Conservation (phyloP, 2,329 filamentous ascomycete genomes). For the Colletotrichum phormii region DNA sequence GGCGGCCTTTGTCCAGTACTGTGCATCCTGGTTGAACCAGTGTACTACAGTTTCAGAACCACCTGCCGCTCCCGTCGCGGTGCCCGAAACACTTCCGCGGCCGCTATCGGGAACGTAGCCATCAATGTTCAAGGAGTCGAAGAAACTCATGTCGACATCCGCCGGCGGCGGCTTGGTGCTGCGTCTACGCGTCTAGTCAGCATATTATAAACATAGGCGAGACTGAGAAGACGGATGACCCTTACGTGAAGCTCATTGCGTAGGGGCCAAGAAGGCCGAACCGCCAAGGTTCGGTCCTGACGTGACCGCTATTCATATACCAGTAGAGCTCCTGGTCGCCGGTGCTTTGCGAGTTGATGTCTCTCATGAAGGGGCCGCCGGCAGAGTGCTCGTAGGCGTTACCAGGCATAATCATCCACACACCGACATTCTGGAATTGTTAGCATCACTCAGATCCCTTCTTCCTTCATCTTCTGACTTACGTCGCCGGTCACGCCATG, state of each 20-base stretch:
- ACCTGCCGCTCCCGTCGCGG: constrained; percentile 61
- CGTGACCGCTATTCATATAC: constrained; percentile 71
- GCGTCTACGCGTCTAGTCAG: constrained; percentile 46
- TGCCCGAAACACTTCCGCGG: constrained; percentile 66
- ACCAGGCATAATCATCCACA: constrained; percentile 60
- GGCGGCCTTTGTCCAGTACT: constrained; percentile 68
- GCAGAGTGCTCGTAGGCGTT: constrained; percentile 66
- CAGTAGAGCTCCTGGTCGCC: constrained; percentile 65
- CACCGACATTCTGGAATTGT: constrained; percentile 48
- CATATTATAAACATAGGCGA: background rate
- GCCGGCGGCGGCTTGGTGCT: constrained; percentile 54
- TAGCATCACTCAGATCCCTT: constrained; percentile 19
- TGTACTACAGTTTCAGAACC: constrained; percentile 65
- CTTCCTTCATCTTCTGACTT: constrained; percentile 41
- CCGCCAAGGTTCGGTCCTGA: constrained; percentile 65
- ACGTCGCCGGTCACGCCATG: constrained; percentile 54
- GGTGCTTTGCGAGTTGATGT: constrained; percentile 69
- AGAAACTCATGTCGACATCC: constrained; percentile 65
- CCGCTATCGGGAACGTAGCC: constrained; percentile 62
- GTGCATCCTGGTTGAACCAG: constrained; percentile 66
- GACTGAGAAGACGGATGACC: background rate
- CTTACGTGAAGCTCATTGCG: constrained; percentile 62
- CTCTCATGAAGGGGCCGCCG: constrained; percentile 67
- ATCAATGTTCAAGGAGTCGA: constrained; percentile 61
- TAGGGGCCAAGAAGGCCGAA: constrained; percentile 70